phyloP scores from a whole-genome alignment of 2,329 filamentous ascomycete genomes.

The Huntiella moniliformis region DNA sequence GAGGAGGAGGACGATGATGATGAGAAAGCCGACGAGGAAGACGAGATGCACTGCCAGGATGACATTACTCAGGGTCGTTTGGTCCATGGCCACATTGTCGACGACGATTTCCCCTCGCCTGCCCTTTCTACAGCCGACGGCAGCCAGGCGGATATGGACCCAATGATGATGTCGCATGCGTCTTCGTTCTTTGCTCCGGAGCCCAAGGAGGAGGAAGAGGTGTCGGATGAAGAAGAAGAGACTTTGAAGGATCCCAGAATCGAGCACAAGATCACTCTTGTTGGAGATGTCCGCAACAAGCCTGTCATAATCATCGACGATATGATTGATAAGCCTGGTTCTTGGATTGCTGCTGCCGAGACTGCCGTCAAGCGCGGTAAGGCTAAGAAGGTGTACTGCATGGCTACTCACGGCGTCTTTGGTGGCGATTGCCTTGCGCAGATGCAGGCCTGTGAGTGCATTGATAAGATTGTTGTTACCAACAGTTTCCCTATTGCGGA shows the following conservation, averaged over 20 bases:
- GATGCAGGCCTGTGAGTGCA: conserved; percentile 80
- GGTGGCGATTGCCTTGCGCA: conserved; percentile 77
- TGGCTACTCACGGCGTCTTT: conserved; percentile 91
- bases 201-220: conserved; percentile 55
- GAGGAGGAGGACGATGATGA: conserved; percentile 46
- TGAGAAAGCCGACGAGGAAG: conserved; percentile 29
- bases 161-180: conserved; percentile 61
- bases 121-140: conserved; percentile 49
- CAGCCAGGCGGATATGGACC: conserved; percentile 50
- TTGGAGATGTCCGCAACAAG: conserved; percentile 76
- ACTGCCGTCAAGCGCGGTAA: conserved; percentile 84
- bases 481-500: conserved; percentile 88
- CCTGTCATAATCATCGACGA: conserved; percentile 93
- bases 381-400: conserved; percentile 90
- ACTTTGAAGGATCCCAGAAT: conserved; percentile 60
- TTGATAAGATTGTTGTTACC: conserved; percentile 84
- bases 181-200: conserved; percentile 63
- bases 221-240: conserved; percentile 85
- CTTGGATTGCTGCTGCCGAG: conserved; percentile 94
- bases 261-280: conserved; percentile 93
- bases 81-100: conserved; percentile 85
- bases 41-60: conserved; percentile 51
- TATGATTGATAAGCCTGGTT: conserved; percentile 95
- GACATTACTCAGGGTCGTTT: conserved; percentile 86
- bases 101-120: conserved; percentile 77